Evolutionary conservation across 2,329 filamentous ascomycete species (phyloP).

Genomic region (Calonectria multiphialidica): DNA sequence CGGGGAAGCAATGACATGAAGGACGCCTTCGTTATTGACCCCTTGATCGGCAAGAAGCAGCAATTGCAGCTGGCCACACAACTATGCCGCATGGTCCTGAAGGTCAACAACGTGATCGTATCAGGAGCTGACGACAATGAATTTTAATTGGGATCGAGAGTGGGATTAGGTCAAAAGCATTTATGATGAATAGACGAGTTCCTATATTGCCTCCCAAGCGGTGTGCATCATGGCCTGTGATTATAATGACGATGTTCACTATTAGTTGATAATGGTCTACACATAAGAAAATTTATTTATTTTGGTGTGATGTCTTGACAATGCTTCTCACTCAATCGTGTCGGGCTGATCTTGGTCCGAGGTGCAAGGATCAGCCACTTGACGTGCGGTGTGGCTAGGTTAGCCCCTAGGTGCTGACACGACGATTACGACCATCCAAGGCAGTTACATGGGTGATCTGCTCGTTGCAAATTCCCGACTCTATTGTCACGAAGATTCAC

Average conservation of each 20-base stretch:
- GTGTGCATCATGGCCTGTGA: neutral
- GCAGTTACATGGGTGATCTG: neutral
- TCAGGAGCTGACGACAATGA: constrained; percentile 89
- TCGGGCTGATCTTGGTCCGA: neutral
- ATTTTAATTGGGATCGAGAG: constrained; percentile 68
- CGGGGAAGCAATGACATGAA: constrained; percentile 97
- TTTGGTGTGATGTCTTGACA: neutral
- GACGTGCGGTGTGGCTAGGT: neutral
- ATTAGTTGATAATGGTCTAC: neutral
- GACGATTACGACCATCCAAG: neutral
- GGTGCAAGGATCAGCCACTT: neutral
- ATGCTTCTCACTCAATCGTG: neutral
- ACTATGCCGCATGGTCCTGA: constrained; percentile 97
- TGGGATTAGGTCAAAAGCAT: constrained; percentile 43
- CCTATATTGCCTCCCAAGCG: constrained; percentile 19
- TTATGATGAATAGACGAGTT: constrained; percentile 34
- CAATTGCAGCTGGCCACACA: constrained; percentile 97
- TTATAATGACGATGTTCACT: neutral
- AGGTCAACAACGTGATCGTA: constrained; percentile 97
- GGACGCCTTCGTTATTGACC: constrained; percentile 97
- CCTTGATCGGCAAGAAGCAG: constrained; percentile 97
- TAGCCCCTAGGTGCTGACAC: neutral
- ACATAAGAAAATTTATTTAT: constrained; percentile 4
- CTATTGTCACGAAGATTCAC: no score
- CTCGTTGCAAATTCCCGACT: neutral